These are phyloP conservation scores for Zygosaccharomyces lentus DNA, from an alignment of 805 yeast species.

Conservation along the genomic window DNA sequence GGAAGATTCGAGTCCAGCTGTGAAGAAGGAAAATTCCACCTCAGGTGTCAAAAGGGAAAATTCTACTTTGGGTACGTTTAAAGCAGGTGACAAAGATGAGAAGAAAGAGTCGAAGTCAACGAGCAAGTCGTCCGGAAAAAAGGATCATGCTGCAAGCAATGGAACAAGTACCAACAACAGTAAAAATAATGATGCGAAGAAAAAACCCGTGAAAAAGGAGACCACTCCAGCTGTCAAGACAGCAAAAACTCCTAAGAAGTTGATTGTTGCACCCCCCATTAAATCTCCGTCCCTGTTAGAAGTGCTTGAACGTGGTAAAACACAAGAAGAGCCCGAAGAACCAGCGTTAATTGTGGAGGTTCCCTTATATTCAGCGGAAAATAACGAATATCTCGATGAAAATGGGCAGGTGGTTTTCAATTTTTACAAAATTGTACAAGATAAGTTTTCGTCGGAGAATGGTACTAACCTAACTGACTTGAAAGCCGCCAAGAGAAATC, in stretches of 20 bases:
- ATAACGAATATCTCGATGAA: slow-evolving; percentile 33
- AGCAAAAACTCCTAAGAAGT: slow-evolving; percentile 21
- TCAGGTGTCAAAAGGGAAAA: neutral
- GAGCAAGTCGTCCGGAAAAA: slow-evolving; percentile 5
- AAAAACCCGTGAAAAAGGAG: slow-evolving; percentile 14
- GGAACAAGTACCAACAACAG: neutral
- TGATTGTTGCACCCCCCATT: slow-evolving; percentile 23
- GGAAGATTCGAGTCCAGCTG: neutral
- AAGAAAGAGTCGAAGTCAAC: slow-evolving; percentile 11
- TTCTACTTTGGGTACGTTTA: neutral
- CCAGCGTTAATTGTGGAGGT: slow-evolving; percentile 29
- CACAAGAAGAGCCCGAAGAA: slow-evolving; percentile 17
- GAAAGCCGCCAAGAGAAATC: slow-evolving; percentile 23
- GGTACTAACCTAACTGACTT: slow-evolving; percentile 5
- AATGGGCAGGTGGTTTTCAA: slow-evolving; percentile 35
- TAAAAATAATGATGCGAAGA: slow-evolving; percentile 8
- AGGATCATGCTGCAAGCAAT: neutral
- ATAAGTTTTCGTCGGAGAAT: slow-evolving; percentile 13
- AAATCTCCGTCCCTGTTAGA: slow-evolving; percentile 25
- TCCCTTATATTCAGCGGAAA: slow-evolving; percentile 27
- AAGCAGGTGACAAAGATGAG: slow-evolving; percentile 8
- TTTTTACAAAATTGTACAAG: slow-evolving; percentile 24
- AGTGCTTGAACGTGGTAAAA: slow-evolving; percentile 16
- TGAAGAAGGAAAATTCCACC: slow-evolving; percentile 5
- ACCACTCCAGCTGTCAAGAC: slow-evolving; percentile 10